Base-by-base conservation (phyloP, 208 protist species). In the Trypanosomatidae sp. region DNA sequence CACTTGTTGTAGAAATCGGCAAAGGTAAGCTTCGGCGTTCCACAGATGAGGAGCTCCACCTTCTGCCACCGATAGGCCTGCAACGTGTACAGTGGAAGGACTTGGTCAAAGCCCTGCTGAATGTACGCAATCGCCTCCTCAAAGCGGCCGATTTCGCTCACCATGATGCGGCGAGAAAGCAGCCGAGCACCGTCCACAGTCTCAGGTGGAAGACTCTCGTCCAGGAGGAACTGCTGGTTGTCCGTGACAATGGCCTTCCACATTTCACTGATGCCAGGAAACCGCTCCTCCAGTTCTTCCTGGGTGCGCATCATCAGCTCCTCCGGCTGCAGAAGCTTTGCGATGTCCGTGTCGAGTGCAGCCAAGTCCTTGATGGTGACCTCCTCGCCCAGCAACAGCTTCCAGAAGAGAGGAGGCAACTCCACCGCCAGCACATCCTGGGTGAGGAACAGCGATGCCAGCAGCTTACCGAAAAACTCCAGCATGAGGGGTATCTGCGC, bases 391-490 rank as follows among this genome's bases (percentile, higher is more conserved):
- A 98, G 85, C 2, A 99, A 72, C 52, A 83, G 76, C 74, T 98
- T 98, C 97, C 97, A 99, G 70, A 99, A 93, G 3, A 98, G 67
- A 17, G 92, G 84, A 43, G 98, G 92, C 67, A 99, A 85, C 83
- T 98, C 89, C 8, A 99, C 87, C 1, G 95, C 84, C 13, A 99
- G 76, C 19, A 98, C 49, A 62, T 98, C 89, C 44, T 89, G 85
- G 9, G 91, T 92, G 36, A 97, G 66, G 59, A 99, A 94, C 66
- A 94, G 97, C 13, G 94, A 82, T 10, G 96, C 98, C 69, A 99
- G 91, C 50, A 99, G 80, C 77, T 94, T 94, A 22, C 95, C 95
- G 55, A 98, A 89, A 76, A 98, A 98, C 74, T 96, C 87, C 43
- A 98, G 88, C 93, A 97, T 97, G 58, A 93, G 77, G 10, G 85